Evolutionary conservation across 331 rosid species (phyloP), one percentile per base, ranked within the genome.

Genomic region (Malus hybrid): DNA sequence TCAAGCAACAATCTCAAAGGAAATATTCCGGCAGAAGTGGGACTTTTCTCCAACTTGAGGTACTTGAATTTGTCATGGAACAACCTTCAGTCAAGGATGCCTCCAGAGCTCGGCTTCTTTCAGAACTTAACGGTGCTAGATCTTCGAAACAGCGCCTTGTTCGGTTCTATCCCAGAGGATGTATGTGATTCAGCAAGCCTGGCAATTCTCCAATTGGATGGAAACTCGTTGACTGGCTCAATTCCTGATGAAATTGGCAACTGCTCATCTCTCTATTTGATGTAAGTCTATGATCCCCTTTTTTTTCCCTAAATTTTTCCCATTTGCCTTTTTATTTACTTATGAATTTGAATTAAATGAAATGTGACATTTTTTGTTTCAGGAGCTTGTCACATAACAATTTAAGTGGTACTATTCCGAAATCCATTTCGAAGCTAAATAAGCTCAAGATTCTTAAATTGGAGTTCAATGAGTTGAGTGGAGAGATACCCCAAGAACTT

Each of bases 401-500:
- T 60, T 80, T 94, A 68, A 90, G 75, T 39, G 99, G 97, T 72
- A 34, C 82, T 46, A 85, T 94, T 31, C 97, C 97, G 5, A 78
- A 76, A 79, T 85, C 99, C 71, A 81, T 92, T 79, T 87, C 97
- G 33, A 84, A 87, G 79, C 73, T 94, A 61, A 80, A 64, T 73
- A 85, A 88, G 74, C 93, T 94, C 50, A 85, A 89, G 87, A 89
- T 94, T 71, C 82, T 94, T 22, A 86, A 85, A 62, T 68, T 94
- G 71, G 99, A 94, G 82, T 80, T 85, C 83, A 94, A 94, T 88
- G 80, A 89, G 50, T 82, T 94, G 16, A 85, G 87, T 54, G 99
- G 99, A 82, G 97, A 94, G 85, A 85, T 94, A 80, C 99, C 99
- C 65, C 86, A 81, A 84, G 97, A 92, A 71, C 91, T 94, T 64